A percentile compares a stretch with the other conserved stretches of the same genome.
These are phyloP conservation scores for Firmiana major DNA, from an alignment of 345 rosid genomes.

Conservation along the genomic window DNA sequence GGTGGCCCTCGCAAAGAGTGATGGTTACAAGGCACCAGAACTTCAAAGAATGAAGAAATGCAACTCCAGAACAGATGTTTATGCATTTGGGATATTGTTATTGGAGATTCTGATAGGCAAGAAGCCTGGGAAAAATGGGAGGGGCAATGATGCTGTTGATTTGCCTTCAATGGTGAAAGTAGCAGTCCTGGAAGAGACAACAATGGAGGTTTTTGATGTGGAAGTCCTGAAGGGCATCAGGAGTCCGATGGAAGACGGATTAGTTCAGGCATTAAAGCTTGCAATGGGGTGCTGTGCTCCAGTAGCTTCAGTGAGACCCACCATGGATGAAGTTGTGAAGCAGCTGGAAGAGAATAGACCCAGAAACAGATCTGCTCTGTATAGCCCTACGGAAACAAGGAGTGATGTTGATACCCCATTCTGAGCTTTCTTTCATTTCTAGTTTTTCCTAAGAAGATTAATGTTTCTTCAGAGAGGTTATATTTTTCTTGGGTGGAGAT, in stretches of 20 bases:
- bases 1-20: slow-evolving; percentile 71
- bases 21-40: slow-evolving; percentile 95
- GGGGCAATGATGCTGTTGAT: slow-evolving; percentile 59
- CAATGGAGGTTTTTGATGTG: slow-evolving; percentile 89
- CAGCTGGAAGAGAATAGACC: slow-evolving; percentile 96
- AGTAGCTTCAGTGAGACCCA: slow-evolving; percentile 78
- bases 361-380: slow-evolving; percentile 89
- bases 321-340: slow-evolving; percentile 96
- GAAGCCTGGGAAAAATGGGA: slow-evolving; percentile 79
- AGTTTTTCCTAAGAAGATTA: slow-evolving; percentile 16
- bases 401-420: slow-evolving; percentile 85
- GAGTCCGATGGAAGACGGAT: slow-evolving; percentile 96
- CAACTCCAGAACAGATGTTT: slow-evolving; percentile 87
- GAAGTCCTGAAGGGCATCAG: slow-evolving; percentile 83
- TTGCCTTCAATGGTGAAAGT: slow-evolving; percentile 87
- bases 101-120: slow-evolving; percentile 89
- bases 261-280: slow-evolving; percentile 91
- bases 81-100: slow-evolving; percentile 85
- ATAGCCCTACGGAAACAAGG: slow-evolving; percentile 85
- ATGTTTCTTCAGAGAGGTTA: slow-evolving; percentile 7
- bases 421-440: slow-evolving; percentile 28
- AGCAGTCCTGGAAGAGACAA: slow-evolving; percentile 91
- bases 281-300: slow-evolving; percentile 99
- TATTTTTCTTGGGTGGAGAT: background rate
- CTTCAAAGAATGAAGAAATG: slow-evolving; percentile 97